Percentiles rank a stretch among this genome's conserved stretches.
Evolutionary conservation across 1,284 basidiomycete genomes (phyloP).

Genomic region (Termitomyces sp.): DNA sequence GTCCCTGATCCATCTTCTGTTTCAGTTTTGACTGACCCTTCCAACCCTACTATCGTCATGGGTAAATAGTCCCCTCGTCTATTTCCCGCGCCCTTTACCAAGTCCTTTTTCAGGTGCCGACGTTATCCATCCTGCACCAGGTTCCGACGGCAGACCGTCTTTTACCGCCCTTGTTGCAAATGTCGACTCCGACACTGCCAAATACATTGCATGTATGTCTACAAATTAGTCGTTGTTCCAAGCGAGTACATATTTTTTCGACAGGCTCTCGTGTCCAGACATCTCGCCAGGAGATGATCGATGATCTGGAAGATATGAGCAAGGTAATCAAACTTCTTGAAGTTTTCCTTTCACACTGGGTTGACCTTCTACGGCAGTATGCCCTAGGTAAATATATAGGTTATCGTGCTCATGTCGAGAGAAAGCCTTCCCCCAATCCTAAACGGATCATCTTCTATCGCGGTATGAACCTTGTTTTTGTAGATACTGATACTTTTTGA

Average conservation of each 20-base stretch:
- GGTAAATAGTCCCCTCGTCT: slow-evolving; percentile 31
- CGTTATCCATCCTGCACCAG: slow-evolving; percentile 74
- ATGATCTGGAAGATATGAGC: slow-evolving; percentile 59
- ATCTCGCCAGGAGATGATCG: slow-evolving; percentile 70
- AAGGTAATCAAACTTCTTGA: slow-evolving; percentile 28
- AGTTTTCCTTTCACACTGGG: background rate
- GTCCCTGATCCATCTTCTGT: slow-evolving; percentile 62
- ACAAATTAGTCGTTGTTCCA: slow-evolving; percentile 10
- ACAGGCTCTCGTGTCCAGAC: slow-evolving; percentile 58
- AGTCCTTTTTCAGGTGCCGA: slow-evolving; percentile 49
- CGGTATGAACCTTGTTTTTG: slow-evolving; percentile 34
- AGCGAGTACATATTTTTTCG: background rate
- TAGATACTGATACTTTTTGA: background rate
- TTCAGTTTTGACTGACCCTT: slow-evolving; percentile 56
- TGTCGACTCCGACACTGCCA: slow-evolving; percentile 61
- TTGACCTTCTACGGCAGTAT: slow-evolving; percentile 28
- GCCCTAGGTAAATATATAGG: slow-evolving; percentile 49
- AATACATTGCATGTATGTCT: slow-evolving; percentile 43
- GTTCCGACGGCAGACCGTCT: slow-evolving; percentile 66
- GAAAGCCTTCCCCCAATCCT: slow-evolving; percentile 43
- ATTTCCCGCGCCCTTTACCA: slow-evolving; percentile 2
- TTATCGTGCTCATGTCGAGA: slow-evolving; percentile 50
- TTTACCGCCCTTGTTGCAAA: slow-evolving; percentile 73
- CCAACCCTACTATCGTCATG: slow-evolving; percentile 74
- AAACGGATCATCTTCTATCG: slow-evolving; percentile 72